Base-by-base conservation (phyloP, 1,139 yeast species). In the Kluyveromyces sp. region DNA sequence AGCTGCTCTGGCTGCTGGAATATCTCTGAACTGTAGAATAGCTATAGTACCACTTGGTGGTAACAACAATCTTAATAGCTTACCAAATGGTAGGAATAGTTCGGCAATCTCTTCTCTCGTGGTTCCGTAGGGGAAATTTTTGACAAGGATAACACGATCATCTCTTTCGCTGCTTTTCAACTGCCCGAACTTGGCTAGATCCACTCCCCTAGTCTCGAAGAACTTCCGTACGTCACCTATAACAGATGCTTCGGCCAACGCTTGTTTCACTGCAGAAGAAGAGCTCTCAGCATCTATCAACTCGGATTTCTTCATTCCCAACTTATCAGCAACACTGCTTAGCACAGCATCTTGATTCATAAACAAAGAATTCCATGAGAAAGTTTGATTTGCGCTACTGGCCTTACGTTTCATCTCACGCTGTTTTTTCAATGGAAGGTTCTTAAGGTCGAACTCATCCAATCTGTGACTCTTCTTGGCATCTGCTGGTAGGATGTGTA, bases 31-130 rank as follows among this genome's bases (percentile, higher is more conserved):
- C 61, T 92, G 96, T n/a, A 92, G 80, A 60, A 92, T 83, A 3
- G 97, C 97, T 57, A 92, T 88, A 0, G 96, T 89, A 13, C 97
- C 97, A 18, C 95, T 86, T 18, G 96, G 95, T 13, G 99, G 98
- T 88, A 94, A 84, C 49, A 94, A 66, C 29, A 88, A 71, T 57
- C 96, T 75, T 52, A 78, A 80, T 32, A 94, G 61, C 50, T 83
- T 83, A 39, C 98, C 98, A 63, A 76, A 80, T 39, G 80, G 82
- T 1, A 81, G 66, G 57, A 94, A 92, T 54, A 89, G 60, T 49
- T 86, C 96, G 16, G 88, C 81, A 34, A 92, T 65, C 56, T 92
- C 97, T 45, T 78, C 84, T 17, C 74, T 69, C 0, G 85, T 77
- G 1, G 96, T 88, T 18, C 94, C 95, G 61, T 70, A 85, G 8